Evolutionary conservation across 768 basidiomycete species (phyloP), one percentile per base, ranked within the genome.

Genomic region (Hypholoma fasciculare): DNA sequence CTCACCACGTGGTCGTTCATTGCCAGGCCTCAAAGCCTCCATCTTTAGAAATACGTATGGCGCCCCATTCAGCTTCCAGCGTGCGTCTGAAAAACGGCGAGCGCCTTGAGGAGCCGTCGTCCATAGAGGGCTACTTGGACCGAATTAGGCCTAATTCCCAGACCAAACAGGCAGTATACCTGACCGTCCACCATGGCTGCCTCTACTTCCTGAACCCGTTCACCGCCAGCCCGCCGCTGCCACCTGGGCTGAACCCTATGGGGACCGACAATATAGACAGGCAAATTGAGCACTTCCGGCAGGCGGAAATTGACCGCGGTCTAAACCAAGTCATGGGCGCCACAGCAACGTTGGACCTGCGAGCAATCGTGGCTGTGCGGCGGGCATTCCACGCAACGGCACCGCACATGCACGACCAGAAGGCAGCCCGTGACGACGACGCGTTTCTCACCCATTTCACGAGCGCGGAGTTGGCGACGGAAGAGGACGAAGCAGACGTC

Each of bases 41-140:
- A 7, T 78, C 82, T 20, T 82, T 90, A 14, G 93, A 97, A 67
- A 73, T 97, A 44, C 86, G 92, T 4, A 73, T 89, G 1, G 87
- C 84, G 6, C 80, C 86, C 52, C 96, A 98, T 70, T 78, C 75
- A 20, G 82, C 87, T 4, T 82, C 69, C 14, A 68, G 68, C 55
- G 63, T 83, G 49, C 76, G 76, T 61, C 65, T 79, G n/a, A 76
- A 73, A 61, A 71, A 79, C 71, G 76, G 76, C 68, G 75, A 70
- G 72, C 65, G 74, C 38, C 67, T 95, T 16, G 72, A 82, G 36
- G 92, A 96, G 64, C 96, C 96, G 1, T 86, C 88, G 0, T 82
- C 85, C 0, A 76, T 96, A 48, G 96, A 98, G 72, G 96, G 96
- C 2, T 97, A 91, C 72, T 75, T 96, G 43, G 83, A 90, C 59